Conservation (phyloP, 2,329 filamentous ascomycete species). For the Beauveria scarabaeidicola region DNA sequence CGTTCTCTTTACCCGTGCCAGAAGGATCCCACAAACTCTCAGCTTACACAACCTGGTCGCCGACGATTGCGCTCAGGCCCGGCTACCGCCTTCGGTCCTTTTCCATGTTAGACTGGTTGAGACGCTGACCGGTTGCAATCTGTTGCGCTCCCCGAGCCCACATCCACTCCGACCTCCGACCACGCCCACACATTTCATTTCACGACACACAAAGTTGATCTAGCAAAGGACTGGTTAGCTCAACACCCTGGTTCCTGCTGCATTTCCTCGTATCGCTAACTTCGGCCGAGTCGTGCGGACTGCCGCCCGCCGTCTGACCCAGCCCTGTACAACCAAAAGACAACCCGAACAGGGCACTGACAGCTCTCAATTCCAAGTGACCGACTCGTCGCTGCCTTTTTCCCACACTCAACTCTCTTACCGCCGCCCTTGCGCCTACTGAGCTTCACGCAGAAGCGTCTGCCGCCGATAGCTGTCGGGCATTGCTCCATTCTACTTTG, state of each 20-base stretch:
- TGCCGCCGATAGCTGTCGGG: neutral
- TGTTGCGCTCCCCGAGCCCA: neutral
- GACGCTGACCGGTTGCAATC: neutral
- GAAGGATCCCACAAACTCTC: neutral
- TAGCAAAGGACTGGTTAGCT: constrained; percentile 3
- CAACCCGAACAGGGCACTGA: neutral
- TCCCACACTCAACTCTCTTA: neutral
- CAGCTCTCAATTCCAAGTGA: neutral
- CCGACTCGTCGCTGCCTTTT: neutral
- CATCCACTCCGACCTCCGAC: neutral
- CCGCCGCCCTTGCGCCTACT: neutral
- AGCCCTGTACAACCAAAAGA: constrained; percentile 3
- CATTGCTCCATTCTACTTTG: neutral
- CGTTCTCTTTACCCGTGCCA: neutral
- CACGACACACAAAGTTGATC: neutral
- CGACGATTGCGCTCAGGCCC: neutral
- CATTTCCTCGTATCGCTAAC: neutral
- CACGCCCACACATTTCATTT: neutral
- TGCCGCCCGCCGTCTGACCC: constrained; percentile 1
- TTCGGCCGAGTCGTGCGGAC: constrained; percentile 8
- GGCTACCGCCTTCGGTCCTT: neutral
- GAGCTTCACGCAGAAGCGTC: neutral
- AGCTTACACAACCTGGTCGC: neutral
- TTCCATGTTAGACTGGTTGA: neutral
- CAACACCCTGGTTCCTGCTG: neutral